Conservation (phyloP, 805 yeast genomes). For the Lachancea nothofagi region DNA sequence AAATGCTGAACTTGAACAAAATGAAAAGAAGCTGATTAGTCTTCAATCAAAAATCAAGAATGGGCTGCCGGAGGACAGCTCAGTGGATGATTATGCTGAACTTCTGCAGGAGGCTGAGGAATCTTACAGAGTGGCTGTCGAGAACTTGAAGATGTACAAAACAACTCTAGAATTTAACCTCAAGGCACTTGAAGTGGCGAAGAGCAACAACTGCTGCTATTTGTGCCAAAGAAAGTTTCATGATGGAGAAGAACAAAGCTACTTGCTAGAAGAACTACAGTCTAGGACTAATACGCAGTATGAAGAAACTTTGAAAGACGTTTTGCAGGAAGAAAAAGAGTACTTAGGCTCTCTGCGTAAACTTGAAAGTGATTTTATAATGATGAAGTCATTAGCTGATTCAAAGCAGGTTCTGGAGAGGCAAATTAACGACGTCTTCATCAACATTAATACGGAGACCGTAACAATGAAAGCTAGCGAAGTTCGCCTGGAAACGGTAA, state of each 20-base stretch:
- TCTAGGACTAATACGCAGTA: constrained; percentile 30
- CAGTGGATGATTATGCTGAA: constrained; percentile 47
- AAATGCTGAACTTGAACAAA: constrained; percentile 12
- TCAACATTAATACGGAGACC: constrained; percentile 6
- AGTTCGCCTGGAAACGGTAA: constrained; percentile 20
- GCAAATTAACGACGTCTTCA: constrained; percentile 8
- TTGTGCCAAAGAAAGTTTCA: constrained; percentile 68
- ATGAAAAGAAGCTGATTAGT: constrained; percentile 10
- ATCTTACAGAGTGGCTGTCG: constrained; percentile 54
- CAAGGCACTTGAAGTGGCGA: constrained; percentile 62
- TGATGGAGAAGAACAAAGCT: constrained; percentile 25
- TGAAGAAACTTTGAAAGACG: constrained; percentile 31
- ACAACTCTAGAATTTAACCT: constrained; percentile 66
- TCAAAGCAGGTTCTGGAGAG: constrained; percentile 11
- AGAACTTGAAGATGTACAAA: constrained; percentile 60
- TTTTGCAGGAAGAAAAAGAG: constrained; percentile 32
- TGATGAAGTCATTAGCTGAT: constrained; percentile 8
- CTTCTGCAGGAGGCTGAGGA: constrained; percentile 53
- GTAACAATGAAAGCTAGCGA: constrained; percentile 27
- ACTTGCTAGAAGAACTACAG: constrained; percentile 28
- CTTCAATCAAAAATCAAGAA: constrained; percentile 22
- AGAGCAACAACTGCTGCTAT: constrained; percentile 53
- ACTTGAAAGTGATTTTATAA: constrained; percentile 23
- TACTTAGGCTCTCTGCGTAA: constrained; percentile 23
- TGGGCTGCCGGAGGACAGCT: constrained; percentile 36